Conservation (phyloP, 2,329 filamentous ascomycete species). For the Fusarium solani-melongenae region DNA sequence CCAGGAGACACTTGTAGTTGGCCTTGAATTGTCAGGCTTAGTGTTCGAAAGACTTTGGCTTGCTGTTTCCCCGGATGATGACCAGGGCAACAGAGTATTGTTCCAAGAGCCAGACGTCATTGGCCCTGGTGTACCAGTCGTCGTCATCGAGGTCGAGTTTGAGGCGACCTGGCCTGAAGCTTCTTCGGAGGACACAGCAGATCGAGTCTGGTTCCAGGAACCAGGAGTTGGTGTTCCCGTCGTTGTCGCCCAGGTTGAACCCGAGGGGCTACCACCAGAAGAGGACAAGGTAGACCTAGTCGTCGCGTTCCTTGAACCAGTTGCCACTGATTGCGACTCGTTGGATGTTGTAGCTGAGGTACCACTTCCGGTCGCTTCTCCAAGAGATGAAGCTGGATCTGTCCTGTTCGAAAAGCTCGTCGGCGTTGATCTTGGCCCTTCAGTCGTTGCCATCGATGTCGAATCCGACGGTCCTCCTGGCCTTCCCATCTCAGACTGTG, state of each 20-base stretch:
- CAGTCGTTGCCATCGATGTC: not conserved
- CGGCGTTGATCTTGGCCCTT: not conserved
- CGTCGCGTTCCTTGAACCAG: not conserved
- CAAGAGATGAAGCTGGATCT: not conserved
- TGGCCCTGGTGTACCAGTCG: not conserved
- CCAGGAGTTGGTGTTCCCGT: not conserved
- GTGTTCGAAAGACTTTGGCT: not conserved
- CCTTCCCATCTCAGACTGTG: slow-evolving; percentile 6
- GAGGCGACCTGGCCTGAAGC: not conserved
- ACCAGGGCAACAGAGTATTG: not conserved
- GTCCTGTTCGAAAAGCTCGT: slow-evolving; percentile 1
- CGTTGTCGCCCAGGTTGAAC: not conserved
- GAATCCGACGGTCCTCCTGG: slow-evolving; percentile 12
- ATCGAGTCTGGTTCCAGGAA: not conserved
- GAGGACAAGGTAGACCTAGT: not conserved
- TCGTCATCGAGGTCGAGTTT: not conserved
- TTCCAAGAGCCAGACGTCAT: not conserved
- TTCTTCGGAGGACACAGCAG: not conserved
- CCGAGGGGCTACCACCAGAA: not conserved
- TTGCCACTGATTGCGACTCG: not conserved
- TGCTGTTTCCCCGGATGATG: not conserved
- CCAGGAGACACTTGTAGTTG: not conserved
- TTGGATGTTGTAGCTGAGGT: not conserved
- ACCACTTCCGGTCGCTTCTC: not conserved
- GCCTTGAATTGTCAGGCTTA: not conserved